Conservation (phyloP, 2,329 filamentous ascomycete species). For the Sarocladium strictum region DNA sequence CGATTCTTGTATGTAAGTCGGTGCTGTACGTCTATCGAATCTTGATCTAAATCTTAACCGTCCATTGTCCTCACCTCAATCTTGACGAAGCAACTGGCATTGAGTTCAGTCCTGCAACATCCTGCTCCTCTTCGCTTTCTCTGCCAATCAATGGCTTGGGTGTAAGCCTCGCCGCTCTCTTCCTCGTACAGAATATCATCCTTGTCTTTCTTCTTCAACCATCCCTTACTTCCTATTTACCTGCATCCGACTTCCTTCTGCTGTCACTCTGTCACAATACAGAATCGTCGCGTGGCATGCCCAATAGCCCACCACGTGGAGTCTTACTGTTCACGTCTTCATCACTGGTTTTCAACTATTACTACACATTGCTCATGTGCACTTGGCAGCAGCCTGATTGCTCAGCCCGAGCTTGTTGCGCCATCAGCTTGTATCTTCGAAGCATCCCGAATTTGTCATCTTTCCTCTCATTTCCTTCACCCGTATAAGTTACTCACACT, state of each 20-base stretch:
- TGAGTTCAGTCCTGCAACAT: too few species aligned
- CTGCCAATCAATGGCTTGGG: too few species aligned
- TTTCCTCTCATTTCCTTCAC: background rate
- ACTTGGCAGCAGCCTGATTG: background rate
- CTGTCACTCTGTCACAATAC: too few species aligned
- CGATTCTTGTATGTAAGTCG: background rate
- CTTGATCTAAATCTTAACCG: background rate
- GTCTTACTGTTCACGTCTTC: background rate
- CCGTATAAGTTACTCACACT: background rate
- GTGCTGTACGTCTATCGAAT: background rate
- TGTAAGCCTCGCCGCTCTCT: too few species aligned
- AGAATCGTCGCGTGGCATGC: background rate
- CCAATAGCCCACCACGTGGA: background rate
- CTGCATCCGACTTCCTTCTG: background rate
- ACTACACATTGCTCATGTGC: background rate
- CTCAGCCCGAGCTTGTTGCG: background rate
- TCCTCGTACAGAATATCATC: too few species aligned
- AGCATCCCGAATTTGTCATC: too few species aligned
- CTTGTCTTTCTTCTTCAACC: too few species aligned
- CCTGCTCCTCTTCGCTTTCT: too few species aligned
- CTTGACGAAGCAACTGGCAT: background rate
- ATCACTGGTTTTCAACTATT: background rate
- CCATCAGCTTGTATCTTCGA: too few species aligned
- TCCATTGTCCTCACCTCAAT: background rate
- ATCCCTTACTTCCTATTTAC: background rate